These are phyloP conservation scores for Prunus yedoensis DNA, from an alignment of 331 rosid genomes.

Conservation along the genomic window DNA sequence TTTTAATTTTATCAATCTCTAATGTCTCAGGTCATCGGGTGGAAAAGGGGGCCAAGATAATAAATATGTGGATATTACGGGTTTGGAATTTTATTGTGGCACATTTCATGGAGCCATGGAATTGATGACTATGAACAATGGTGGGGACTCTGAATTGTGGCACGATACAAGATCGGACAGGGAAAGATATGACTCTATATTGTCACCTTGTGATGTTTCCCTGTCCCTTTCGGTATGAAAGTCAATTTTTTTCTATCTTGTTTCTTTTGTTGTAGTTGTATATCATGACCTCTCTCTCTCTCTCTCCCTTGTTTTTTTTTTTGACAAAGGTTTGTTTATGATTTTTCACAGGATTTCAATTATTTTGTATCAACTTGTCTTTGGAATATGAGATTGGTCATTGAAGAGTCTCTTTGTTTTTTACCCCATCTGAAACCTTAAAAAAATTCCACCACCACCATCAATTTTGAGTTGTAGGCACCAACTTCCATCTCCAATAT, in stretches of 20 bases:
- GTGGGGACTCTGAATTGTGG: conserved; percentile 30
- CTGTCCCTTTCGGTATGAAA: conserved; percentile 71
- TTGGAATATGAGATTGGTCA: background rate
- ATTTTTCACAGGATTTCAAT: background rate
- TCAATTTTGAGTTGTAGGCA: too few species aligned
- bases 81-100: conserved; percentile 77
- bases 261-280: background rate
- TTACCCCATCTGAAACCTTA: too few species aligned
- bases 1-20: conserved; percentile 23
- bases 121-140: conserved; percentile 39
- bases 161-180: conserved; percentile 31
- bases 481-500: too few species aligned
- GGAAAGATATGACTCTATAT: conserved; percentile 46
- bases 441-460: too few species aligned
- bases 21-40: conserved; percentile 53
- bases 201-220: conserved; percentile 80
- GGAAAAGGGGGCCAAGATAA: conserved; percentile 60
- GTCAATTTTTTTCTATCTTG: background rate
- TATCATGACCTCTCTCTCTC: background rate
- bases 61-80: conserved; percentile 67
- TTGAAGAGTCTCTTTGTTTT: background rate
- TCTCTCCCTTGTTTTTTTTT: background rate
- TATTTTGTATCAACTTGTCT: background rate
- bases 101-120: conserved; percentile 45
- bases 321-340: background rate